Evolutionary conservation across 2,329 filamentous ascomycete genomes (phyloP).

Genomic region (Lecanicillium sp.): DNA sequence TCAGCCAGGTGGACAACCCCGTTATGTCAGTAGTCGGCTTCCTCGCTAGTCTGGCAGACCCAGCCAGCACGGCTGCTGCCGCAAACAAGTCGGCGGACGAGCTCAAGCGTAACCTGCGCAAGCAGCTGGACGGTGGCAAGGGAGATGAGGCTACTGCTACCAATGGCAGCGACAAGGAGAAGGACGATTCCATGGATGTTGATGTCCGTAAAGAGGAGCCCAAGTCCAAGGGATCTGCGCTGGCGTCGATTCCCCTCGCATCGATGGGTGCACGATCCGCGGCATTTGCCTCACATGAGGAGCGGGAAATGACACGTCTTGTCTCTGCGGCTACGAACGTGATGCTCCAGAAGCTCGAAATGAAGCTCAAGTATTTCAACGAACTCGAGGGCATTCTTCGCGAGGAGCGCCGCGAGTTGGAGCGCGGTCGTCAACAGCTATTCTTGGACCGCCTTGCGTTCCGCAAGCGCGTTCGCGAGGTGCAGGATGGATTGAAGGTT

Average conservation of each 20-base stretch:
- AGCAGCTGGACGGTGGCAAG: constrained; percentile 58
- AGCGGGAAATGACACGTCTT: constrained; percentile 90
- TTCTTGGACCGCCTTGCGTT: constrained; percentile 89
- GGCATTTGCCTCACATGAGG: constrained; percentile 88
- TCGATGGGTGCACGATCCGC: constrained; percentile 78
- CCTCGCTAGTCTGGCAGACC: constrained; percentile 83
- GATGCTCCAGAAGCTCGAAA: constrained; percentile 88
- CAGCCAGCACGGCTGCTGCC: constrained; percentile 80
- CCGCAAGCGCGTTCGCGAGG: constrained; percentile 75
- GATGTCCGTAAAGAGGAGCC: constrained; percentile 45
- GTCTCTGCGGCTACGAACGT: constrained; percentile 89
- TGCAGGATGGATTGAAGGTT: constrained; percentile 66
- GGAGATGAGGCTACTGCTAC: constrained; percentile 26
- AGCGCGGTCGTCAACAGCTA: constrained; percentile 83
- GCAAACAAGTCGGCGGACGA: constrained; percentile 82
- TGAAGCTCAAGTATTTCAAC: constrained; percentile 92
- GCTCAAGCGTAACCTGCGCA: constrained; percentile 71
- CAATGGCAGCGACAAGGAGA: constrained; percentile 49
- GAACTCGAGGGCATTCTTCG: constrained; percentile 92
- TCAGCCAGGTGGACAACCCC: constrained; percentile 89
- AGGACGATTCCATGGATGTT: constrained; percentile 56
- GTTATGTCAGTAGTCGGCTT: constrained; percentile 95
- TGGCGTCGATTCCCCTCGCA: constrained; percentile 76
- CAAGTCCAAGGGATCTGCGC: constrained; percentile 36
- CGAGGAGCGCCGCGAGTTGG: constrained; percentile 85